A percentile compares a stretch with the other conserved stretches of the same genome.
These are phyloP conservation scores for Rhodotorula sp. DNA, from an alignment of 1,284 basidiomycete species.

Conservation along the genomic window DNA sequence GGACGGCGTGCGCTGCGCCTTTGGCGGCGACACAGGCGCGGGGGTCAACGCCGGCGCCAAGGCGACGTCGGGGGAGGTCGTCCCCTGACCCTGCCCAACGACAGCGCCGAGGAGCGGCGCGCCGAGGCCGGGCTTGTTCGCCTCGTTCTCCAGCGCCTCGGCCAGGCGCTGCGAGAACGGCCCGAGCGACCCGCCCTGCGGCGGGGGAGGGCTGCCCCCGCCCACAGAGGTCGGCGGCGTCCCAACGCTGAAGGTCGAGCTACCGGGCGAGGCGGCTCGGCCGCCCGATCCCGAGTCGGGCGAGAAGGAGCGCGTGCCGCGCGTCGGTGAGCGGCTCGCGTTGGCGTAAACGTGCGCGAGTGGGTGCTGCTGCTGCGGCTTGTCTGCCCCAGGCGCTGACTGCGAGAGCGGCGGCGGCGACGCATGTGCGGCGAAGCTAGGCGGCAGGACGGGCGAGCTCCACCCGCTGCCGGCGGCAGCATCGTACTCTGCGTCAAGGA, in stretches of 20 bases:
- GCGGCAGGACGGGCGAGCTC: constrained; percentile 23
- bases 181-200: background rate
- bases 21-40: background rate
- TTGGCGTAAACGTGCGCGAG: constrained; percentile 16
- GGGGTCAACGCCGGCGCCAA: background rate
- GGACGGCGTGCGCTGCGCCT: background rate
- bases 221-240: constrained; percentile 28
- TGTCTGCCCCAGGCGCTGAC: background rate
- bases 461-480: constrained; percentile 31
- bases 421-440: constrained; percentile 8
- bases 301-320: constrained; percentile 29
- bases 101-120: background rate
- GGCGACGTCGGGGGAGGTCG: background rate
- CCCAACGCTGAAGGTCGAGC: constrained; percentile 28
- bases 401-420: constrained; percentile 8
- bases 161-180: constrained; percentile 18
- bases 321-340: constrained; percentile 27
- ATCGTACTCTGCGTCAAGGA: constrained; percentile 27
- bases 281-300: constrained; percentile 31
- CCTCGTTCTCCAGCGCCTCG: constrained; percentile 39
- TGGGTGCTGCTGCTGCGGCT: constrained; percentile 3
- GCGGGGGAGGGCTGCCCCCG: constrained; percentile 8
- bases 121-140: constrained; percentile 22
- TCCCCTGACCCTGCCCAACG: background rate
- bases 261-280: constrained; percentile 21